phyloP scores from a whole-genome alignment of 805 yeast genomes.

The Alloascoidea hylecoeti region DNA sequence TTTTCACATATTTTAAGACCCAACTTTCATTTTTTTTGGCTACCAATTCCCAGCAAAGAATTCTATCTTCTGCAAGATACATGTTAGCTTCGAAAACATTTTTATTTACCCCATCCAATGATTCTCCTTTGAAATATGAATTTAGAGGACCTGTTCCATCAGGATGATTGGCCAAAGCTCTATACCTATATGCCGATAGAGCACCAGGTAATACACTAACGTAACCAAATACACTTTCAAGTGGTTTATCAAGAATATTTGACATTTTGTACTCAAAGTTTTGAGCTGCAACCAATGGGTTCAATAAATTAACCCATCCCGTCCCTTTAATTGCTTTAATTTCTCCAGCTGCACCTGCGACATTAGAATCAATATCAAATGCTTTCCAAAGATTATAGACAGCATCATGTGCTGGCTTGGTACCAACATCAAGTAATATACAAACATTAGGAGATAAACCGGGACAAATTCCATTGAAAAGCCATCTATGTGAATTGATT shows the following conservation, averaged over 20 bases:
- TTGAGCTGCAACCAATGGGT: conserved; percentile 92
- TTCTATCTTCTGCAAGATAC: conserved; percentile 96
- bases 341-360: conserved; percentile 99
- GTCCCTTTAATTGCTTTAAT: conserved; percentile 91
- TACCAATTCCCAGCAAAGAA: conserved; percentile 89
- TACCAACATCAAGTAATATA: conserved; percentile 90
- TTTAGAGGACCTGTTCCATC: conserved; percentile 89
- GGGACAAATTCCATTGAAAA: conserved; percentile 91
- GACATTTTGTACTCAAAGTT: conserved; percentile 95
- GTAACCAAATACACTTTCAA: conserved; percentile 87
- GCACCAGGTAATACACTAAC: conserved; percentile 95
- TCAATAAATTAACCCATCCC: conserved; percentile 64
- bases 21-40: conserved; percentile 75
- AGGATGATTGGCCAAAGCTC: conserved; percentile 71
- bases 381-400: conserved; percentile 95
- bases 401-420: conserved; percentile 81
- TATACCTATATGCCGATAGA: conserved; percentile 81
- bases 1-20: conserved; percentile 84
- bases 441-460: conserved; percentile 84
- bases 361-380: conserved; percentile 89
- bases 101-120: conserved; percentile 36
- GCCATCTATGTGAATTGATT: conserved; percentile 96
- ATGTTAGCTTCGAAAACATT: conserved; percentile 91
- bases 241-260: conserved; percentile 88
- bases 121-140: conserved; percentile 86